Base-by-base conservation (phyloP, 805 yeast species). In the Ogataea dorogensis region DNA sequence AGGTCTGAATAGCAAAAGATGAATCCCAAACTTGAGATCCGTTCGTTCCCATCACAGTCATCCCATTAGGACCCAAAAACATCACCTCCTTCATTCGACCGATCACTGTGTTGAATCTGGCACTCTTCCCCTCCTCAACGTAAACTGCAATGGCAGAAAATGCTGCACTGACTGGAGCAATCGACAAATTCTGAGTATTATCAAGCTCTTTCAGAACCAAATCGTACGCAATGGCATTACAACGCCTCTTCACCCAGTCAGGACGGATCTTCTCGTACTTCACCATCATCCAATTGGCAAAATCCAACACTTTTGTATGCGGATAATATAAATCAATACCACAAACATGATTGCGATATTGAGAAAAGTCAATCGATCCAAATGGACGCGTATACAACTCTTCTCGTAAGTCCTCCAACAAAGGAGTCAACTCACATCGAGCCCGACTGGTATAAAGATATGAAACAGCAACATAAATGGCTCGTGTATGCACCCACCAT, bases 401-500 rank as follows among this genome's bases (percentile, higher is more conserved):
- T 5, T 56, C 40, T 51, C 99, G 66, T n/a, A 93, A 59, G 33
- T 75, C 76, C 42, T 58, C 56, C 27, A 93, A 61, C 19, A 93
- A 61, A 0, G 85, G 82, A 43, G 77, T 82, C 35, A 82, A 50
- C 5, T 70, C 74, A 51, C 87, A 81, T 36, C 70, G 64, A 23
- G 71, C 66, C 38, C 64, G 64, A 19, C 72, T 68, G 31, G 85
- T 66, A 10, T 83, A 77, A 7, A 93, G 57, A 57, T 91, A 93
- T 12, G 96, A 91, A 51, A 91, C 65, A 0, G 98, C 89, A 21
- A 85, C 59, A 52, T 89, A 93, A 15, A 93, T 86, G 1, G 93
- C 95, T 38, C 99, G 70, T 0, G 97, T 89, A 54, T 93, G 99
- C 15, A 91, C 96, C 99, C 99, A 93, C 98, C 98, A 93, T 55